Evolutionary conservation across 192 early-diverging fungal species (phyloP).

Genomic region (Coemansia sp.): DNA sequence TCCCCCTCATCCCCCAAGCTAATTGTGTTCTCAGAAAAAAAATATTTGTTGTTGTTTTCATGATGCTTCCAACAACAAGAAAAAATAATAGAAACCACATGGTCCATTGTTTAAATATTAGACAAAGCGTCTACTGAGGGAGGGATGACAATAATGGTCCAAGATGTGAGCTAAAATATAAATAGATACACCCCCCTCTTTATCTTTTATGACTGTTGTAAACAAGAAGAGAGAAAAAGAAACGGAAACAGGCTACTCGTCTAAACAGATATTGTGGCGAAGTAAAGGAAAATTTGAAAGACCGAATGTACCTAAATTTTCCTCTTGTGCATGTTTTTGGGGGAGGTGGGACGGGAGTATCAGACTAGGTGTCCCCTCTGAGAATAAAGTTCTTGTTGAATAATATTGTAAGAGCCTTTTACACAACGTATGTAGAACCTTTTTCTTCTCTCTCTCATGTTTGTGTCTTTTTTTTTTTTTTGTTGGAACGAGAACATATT

Average conservation of each 20-base stretch:
- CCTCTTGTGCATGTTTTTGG: neutral
- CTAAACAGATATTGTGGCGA: conserved; percentile 11
- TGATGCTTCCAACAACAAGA: neutral
- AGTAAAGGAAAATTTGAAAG: neutral
- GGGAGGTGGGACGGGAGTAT: neutral
- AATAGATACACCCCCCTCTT: neutral
- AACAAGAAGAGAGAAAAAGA: conserved; percentile 12
- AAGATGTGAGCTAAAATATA: conserved; percentile 14
- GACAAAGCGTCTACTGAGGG: conserved; percentile 5
- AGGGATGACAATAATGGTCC: neutral
- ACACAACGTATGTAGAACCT: neutral
- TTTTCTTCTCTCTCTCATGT: neutral
- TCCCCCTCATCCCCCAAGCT: neutral
- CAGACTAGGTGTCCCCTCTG: neutral
- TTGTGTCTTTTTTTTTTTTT: neutral
- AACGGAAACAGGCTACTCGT: neutral
- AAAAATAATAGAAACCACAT: conserved; percentile 5
- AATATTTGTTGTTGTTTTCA: neutral
- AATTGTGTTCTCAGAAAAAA: neutral
- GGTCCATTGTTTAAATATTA: conserved; percentile 9
- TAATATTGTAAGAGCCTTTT: neutral
- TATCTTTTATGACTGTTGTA: neutral
- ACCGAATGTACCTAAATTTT: neutral
- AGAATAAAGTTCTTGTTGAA: neutral
- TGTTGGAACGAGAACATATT: no score